A percentile compares a stretch with the other conserved stretches of the same genome.
Conservation (phyloP, 768 basidiomycete genomes). For the Saitozyma podzolica region DNA sequence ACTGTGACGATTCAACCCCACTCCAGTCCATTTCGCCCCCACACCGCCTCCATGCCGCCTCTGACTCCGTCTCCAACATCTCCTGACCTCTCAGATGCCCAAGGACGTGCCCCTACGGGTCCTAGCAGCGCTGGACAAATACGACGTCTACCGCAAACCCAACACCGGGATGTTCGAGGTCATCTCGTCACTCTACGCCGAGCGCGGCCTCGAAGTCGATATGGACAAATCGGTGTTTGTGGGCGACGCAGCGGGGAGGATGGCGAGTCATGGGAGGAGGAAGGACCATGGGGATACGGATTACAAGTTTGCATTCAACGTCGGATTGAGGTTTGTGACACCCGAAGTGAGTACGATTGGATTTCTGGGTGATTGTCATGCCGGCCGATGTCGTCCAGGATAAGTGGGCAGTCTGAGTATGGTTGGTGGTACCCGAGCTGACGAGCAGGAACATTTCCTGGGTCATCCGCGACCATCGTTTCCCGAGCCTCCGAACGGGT, state of each 20-base stretch:
- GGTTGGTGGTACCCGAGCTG: not conserved
- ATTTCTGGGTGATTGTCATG: not conserved
- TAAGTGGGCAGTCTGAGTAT: not conserved
- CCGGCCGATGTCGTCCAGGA: not conserved
- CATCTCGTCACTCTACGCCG: constrained; percentile 63
- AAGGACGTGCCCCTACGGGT: constrained; percentile 69
- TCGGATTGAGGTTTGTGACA: constrained; percentile 71
- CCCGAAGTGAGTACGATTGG: constrained; percentile 67
- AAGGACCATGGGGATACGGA: constrained; percentile 79
- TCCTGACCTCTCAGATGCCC: constrained; percentile 60
- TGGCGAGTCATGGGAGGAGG: constrained; percentile 20
- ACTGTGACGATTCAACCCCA: no score
- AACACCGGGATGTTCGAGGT: constrained; percentile 83
- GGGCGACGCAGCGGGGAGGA: constrained; percentile 85
- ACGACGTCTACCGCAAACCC: constrained; percentile 79
- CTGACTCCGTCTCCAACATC: not conserved
- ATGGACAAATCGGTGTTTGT: constrained; percentile 70
- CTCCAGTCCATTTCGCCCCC: constrained; percentile 35
- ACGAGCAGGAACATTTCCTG: constrained; percentile 74
- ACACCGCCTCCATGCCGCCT: not conserved
- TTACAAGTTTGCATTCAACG: constrained; percentile 78
- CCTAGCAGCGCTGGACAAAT: constrained; percentile 65
- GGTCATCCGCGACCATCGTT: constrained; percentile 53
- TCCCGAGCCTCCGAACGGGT: constrained; percentile 65
- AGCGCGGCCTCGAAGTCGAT: constrained; percentile 68